These are phyloP conservation scores for Coniochaeta hoffmannii DNA, from an alignment of 2,329 filamentous ascomycete species.

Conservation along the genomic window DNA sequence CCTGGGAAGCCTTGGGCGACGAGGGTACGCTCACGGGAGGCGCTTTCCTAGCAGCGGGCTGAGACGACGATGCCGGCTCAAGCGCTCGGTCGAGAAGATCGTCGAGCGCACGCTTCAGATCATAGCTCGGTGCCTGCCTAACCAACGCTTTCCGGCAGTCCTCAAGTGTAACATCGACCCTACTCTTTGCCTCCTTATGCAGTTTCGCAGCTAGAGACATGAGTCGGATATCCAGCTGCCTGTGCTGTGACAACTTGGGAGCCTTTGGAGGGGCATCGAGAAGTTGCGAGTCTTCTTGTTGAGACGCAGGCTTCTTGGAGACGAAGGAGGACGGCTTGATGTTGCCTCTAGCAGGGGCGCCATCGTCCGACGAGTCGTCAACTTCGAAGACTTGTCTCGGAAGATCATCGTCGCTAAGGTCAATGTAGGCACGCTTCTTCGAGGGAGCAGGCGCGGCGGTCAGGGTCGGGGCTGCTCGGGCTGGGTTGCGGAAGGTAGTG, in stretches of 20 bases:
- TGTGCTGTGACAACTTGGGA: conserved; percentile 4
- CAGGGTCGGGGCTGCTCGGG: conserved; percentile 16
- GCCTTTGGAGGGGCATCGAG: neutral
- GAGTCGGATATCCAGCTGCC: conserved; percentile 5
- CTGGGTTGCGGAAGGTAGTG: conserved; percentile 57
- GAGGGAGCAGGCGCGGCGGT: conserved; percentile 10
- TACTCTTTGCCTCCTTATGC: conserved; percentile 4
- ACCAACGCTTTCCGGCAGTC: conserved; percentile 3
- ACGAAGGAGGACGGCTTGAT: conserved; percentile 54
- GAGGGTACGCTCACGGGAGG: neutral
- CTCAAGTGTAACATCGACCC: neutral
- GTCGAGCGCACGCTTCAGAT: conserved; percentile 3
- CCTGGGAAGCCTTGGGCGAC: neutral
- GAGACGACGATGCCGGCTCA: neutral
- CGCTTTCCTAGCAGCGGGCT: neutral
- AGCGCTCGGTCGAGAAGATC: neutral
- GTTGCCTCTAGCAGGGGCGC: conserved; percentile 49
- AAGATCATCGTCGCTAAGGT: conserved; percentile 23
- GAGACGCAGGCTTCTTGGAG: conserved; percentile 23
- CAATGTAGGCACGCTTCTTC: conserved; percentile 27
- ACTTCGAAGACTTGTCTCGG: conserved; percentile 23
- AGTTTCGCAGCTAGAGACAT: conserved; percentile 10
- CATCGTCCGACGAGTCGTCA: conserved; percentile 49
- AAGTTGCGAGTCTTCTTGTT: neutral
- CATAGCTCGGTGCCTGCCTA: neutral